phyloP scores from a whole-genome alignment of 352 stramenopile species.

The Phytophthora hybrid region DNA sequence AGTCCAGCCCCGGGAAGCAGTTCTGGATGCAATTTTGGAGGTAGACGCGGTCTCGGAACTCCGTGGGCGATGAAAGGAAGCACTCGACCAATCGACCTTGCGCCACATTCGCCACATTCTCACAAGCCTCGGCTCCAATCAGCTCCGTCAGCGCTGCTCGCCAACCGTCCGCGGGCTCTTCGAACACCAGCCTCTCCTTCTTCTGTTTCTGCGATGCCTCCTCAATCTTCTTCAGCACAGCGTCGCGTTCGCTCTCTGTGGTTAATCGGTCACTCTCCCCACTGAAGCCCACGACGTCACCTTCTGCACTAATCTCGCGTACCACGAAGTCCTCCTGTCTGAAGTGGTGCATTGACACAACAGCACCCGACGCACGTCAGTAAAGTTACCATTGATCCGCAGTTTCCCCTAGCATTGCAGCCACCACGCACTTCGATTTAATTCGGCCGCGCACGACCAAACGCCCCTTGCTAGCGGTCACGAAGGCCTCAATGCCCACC shows the following conservation, averaged over 20 bases:
- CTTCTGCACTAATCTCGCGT: constrained; percentile 61
- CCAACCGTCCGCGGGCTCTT: constrained; percentile 62
- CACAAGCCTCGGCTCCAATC: constrained; percentile 28
- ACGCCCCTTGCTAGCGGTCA: constrained; percentile 24
- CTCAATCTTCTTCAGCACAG: constrained; percentile 43
- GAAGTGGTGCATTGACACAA: neutral
- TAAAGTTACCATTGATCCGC: neutral
- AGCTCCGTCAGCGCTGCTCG: constrained; percentile 43
- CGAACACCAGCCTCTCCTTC: constrained; percentile 60
- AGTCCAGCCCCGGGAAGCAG: constrained; percentile 76
- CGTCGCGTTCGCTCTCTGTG: constrained; percentile 43
- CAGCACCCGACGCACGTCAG: constrained; percentile 4
- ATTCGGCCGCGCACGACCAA: constrained; percentile 44
- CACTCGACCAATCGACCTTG: constrained; percentile 28
- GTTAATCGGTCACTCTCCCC: constrained; percentile 39
- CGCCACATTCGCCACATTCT: constrained; percentile 35
- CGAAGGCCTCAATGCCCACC: constrained; percentile 63
- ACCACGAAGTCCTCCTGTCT: constrained; percentile 76
- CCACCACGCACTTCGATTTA: constrained; percentile 55
- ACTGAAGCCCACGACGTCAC: constrained; percentile 51
- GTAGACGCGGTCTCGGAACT: constrained; percentile 70
- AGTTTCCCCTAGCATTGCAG: neutral
- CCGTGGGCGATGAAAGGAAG: constrained; percentile 45
- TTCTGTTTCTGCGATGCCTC: constrained; percentile 43
- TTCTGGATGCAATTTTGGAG: constrained; percentile 84